A percentile compares a stretch with the other conserved stretches of the same genome.
Evolutionary conservation across 352 stramenopile species (phyloP).

Genomic region (Globisporangium splendens): DNA sequence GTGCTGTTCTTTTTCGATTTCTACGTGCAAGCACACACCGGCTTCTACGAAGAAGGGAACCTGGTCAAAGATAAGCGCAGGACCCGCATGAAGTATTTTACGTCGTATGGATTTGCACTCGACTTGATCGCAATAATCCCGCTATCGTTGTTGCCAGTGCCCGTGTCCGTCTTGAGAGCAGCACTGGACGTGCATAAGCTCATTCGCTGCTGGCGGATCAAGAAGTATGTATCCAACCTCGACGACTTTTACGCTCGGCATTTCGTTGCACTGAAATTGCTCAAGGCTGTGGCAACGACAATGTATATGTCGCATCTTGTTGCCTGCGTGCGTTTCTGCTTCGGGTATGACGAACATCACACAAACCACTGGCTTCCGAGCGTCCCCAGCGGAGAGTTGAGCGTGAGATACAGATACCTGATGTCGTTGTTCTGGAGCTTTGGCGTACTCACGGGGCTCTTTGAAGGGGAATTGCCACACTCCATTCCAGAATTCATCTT

Average conservation of each 20-base stretch:
- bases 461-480: slow-evolving; percentile 43
- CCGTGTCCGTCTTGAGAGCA: not conserved
- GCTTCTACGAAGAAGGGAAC: slow-evolving; percentile 55
- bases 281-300: slow-evolving; percentile 39
- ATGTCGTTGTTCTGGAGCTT: slow-evolving; percentile 49
- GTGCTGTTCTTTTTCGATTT: slow-evolving; percentile 48
- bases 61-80: slow-evolving; percentile 36
- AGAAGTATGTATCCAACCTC: slow-evolving; percentile 41
- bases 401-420: slow-evolving; percentile 26
- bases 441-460: slow-evolving; percentile 52
- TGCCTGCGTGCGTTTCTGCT: slow-evolving; percentile 40
- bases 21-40: slow-evolving; percentile 53
- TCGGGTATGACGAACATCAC: slow-evolving; percentile 18
- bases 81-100: slow-evolving; percentile 38
- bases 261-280: slow-evolving; percentile 46
- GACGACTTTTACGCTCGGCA: slow-evolving; percentile 51
- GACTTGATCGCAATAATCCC: slow-evolving; percentile 40
- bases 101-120: slow-evolving; percentile 36
- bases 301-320: slow-evolving; percentile 46
- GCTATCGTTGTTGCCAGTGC: slow-evolving; percentile 25
- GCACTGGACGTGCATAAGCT: slow-evolving; percentile 54
- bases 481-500: slow-evolving; percentile 40
- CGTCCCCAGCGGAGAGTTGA: slow-evolving; percentile 6
- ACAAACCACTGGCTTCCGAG: slow-evolving; percentile 23
- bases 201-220: slow-evolving; percentile 35